Base-by-base conservation (phyloP, 208 protist genomes). In the Lotmaria passim region DNA sequence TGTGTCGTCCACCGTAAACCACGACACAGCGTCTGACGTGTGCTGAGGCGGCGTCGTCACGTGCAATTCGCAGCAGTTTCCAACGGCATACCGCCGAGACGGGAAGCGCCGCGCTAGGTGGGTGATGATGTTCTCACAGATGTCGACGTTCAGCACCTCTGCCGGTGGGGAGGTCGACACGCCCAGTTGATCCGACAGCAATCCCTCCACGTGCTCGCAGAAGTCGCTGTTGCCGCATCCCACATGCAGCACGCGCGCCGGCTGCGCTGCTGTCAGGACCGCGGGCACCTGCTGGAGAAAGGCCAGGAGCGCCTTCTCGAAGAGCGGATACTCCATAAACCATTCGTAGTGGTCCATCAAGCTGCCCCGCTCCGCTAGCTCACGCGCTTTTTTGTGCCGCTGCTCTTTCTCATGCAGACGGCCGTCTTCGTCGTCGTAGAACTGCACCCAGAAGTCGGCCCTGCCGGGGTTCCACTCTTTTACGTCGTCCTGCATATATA, bases 141-240 rank as follows among this genome's bases (percentile, higher is more conserved):
- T 83, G 43, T 91, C 85, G 0, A 88, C 52, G 66, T 91, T 91
- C 8, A 91, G 70, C 33, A 88, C 75, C 23, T 77, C 67, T 2
- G 51, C 34, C 3, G 69, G 23, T 1, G 66, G 19, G 6, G 46
- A 38, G 19, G 39, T 19, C 0, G 65, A 46, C n/a, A 47, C 36
- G 55, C 31, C 7, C 21, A 68, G 17, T 15, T 56, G 43, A 26
- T 51, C 17, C 5, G 39, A 17, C 4, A 81, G 11, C 0, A 68
- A 47, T 0, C 47, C 65, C 15, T 52, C 43, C 11, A 83, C 57
- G 47, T 82, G 71, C 47, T 87, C 81, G 51, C 81, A 82, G 46
- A 87, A 84, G 63, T 85, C 74, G 46, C 85, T 90, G 74, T 87
- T 90, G 17, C 85, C 85, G 51, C 85, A 90, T 10, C 85, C 85